Evolutionary conservation across 2,329 filamentous ascomycete species (phyloP), one percentile per base, ranked within the genome.

Genomic region (Ustulina deusta): DNA sequence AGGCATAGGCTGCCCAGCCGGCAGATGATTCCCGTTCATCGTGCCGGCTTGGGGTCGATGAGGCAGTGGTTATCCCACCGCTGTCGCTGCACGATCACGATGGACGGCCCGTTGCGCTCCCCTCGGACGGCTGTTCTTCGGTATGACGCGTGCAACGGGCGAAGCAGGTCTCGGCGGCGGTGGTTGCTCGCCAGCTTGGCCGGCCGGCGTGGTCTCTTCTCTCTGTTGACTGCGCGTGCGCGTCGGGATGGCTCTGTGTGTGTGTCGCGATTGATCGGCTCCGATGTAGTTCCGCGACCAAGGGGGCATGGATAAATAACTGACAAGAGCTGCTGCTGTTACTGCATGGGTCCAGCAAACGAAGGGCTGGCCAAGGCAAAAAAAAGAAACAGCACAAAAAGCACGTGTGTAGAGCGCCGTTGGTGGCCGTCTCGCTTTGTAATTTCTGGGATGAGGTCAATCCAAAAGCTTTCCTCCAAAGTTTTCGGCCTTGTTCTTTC

Each of bases 21-120:
- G 89, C 89, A 91, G 89, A 90, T 91, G 89, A 86, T 85, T 86
- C 82, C 84, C 84, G 84, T 89, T 91, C 90, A 93, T 93, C 90
- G 86, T 92, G 87, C 88, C 89, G 88, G 87, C 87, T 82, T 87
- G 85, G 86, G 65, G 87, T 79, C 74, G 61, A 73, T 69, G 69
- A 74, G 75, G 74, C 73, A 76, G 74, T 71, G 75, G 73, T 62
- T 73, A 75, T 76, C 73, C 67, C 77, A 76, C 76, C 72, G 73
- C 77, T 73, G 69, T 40, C 44, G 64, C 20, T 54, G 61, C 11
- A 27, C 44, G 25, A 20, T 36, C 49, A 60, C 60, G 22, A n/a
- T 32, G 55, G n/a, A 27, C 17, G 52, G n/a, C 13, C 40, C 27
- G 68, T 59, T 56, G 61, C 55, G 59, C 51, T 61, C 54, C 56